Evolutionary conservation across 2,329 filamentous ascomycete genomes (phyloP), one percentile per base, ranked within the genome.

Genomic region (Aspergillus glaucus): DNA sequence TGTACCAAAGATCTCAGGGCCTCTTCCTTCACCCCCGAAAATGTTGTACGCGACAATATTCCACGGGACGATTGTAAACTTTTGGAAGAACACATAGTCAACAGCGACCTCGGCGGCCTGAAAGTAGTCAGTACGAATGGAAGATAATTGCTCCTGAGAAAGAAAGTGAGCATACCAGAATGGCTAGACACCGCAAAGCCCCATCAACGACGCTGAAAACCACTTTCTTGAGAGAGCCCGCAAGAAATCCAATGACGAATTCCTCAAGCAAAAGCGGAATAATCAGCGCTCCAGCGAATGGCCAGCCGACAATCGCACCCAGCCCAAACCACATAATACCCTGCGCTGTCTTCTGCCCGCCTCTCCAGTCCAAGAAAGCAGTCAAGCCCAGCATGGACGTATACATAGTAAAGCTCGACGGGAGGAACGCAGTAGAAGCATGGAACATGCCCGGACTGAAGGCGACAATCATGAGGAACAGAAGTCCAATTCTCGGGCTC

Each of bases 11-110:
- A 98, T 87, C 48, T 95, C 81, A 0, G 93, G 93, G 0, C 92
- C 93, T 63, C 77, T 79, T 28, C 84, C 87, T 0, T 81, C 79
- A 6, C 82, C 83, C 6, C 87, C 87, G 64, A 98, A 92, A 40
- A 98, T 82, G 65, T 98, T 98, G 78, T 98, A 98, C 55, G 86
- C 81, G 61, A 98, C 84, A 62, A 98, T 97, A 63, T 96, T 96
- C 78, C 89, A 87, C 0, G 90, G 84, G 6, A 95, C 88, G 36
- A 91, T 69, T 3, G 82, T 84, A 6, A 86, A 56, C 62, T 88
- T 88, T 55, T 81, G 84, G 72, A 95, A 97, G 68, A 95, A 95
- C 64, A 88, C 87, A 12, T 84, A 79, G 62, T 95, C 93, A 58
- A 94, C 74, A 5, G 74, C 71, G 5, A 85, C 76, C 63, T 95